Evolutionary conservation across 345 rosid species (phyloP).

Genomic region (Balakata baccata): DNA sequence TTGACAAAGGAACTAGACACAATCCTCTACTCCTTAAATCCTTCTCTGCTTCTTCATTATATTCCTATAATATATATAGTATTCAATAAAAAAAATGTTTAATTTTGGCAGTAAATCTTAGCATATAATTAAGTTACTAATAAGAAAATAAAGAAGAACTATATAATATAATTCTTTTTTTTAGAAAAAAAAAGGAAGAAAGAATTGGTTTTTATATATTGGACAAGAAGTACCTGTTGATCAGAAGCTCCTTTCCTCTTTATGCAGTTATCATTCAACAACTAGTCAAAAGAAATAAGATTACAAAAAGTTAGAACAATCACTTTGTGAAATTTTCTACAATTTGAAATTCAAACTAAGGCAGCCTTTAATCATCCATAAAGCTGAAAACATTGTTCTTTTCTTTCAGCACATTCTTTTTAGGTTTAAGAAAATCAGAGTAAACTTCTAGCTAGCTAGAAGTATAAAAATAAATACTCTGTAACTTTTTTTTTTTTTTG

Average conservation of each 20-base stretch:
- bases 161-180: too few relatives aligned
- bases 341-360: constrained; percentile 9
- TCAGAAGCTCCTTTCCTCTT: constrained; percentile 55
- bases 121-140: not conserved
- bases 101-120: not conserved
- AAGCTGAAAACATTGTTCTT: constrained; percentile 36
- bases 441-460: not conserved
- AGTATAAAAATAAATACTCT: too few relatives aligned
- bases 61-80: not conserved
- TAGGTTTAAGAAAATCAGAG: constrained; percentile 22
- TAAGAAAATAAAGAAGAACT: not conserved
- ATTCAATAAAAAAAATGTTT: not conserved
- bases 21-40: constrained; percentile 29
- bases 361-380: constrained; percentile 23
- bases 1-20: constrained; percentile 28
- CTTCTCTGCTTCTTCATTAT: constrained; percentile 13
- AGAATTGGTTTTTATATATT: not conserved
- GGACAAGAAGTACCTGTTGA: constrained; percentile 29
- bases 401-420: constrained; percentile 23
- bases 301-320: constrained; percentile 1
- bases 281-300: constrained; percentile 37
- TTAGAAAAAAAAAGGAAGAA: not conserved
- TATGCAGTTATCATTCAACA: constrained; percentile 57
- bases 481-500: not conserved
- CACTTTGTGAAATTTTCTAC: not conserved